Conservation (phyloP, 116 monocot genomes). For the Phalaenopsis hybrid region DNA sequence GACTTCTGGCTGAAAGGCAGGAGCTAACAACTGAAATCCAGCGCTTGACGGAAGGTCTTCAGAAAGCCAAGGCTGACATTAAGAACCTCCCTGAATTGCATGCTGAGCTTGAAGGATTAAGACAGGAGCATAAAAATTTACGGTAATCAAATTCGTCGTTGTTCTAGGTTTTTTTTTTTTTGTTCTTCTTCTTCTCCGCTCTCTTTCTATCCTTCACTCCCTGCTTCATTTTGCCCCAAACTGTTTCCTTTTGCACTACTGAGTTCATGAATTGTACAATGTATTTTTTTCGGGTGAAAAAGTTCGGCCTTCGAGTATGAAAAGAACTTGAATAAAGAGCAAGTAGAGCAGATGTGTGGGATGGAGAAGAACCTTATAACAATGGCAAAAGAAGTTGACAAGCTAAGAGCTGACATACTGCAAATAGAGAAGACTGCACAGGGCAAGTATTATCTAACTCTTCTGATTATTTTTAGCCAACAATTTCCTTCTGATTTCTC, state of each 20-base stretch:
- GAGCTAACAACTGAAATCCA: constrained; percentile 50
- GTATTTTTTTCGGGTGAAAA: neutral
- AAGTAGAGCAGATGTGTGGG: constrained; percentile 66
- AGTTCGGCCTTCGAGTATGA: constrained; percentile 77
- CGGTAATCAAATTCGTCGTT: constrained; percentile 34
- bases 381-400: constrained; percentile 69
- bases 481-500: neutral
- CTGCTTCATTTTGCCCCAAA: neutral
- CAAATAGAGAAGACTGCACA: constrained; percentile 43
- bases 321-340: constrained; percentile 62
- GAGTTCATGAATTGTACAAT: neutral
- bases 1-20: constrained; percentile 41
- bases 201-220: neutral
- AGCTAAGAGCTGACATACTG: constrained; percentile 49
- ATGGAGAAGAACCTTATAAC: constrained; percentile 78
- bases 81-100: constrained; percentile 54
- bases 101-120: constrained; percentile 58
- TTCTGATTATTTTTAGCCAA: neutral
- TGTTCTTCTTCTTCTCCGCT: neutral
- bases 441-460: constrained; percentile 15
- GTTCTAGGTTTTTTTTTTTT: neutral
- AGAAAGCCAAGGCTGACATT: constrained; percentile 27
- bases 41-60: constrained; percentile 41
- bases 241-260: too few species aligned
- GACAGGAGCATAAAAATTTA: constrained; percentile 72